Conservation (phyloP, 768 basidiomycete genomes). For the Calocera cornea region DNA sequence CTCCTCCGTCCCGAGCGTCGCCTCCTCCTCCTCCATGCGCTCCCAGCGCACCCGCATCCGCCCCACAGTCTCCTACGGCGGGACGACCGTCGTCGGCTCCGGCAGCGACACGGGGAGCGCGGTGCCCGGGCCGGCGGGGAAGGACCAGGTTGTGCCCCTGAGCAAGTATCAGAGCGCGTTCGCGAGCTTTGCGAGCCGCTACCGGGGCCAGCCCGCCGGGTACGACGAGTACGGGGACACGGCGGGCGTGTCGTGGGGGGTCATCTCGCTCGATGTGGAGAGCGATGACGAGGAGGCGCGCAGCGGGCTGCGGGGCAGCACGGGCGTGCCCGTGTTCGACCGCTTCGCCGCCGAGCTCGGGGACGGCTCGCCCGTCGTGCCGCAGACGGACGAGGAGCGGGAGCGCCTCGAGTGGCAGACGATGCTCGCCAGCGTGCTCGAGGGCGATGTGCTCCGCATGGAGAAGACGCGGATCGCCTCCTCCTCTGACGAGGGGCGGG, state of each 20-base stretch:
- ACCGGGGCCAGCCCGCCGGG: neutral
- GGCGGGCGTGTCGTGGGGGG: neutral
- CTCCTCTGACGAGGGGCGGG: slow-evolving; percentile 52
- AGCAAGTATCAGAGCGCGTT: neutral
- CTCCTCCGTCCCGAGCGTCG: neutral
- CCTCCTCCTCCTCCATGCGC: neutral
- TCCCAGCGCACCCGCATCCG: neutral
- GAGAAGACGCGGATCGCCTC: slow-evolving; percentile 88
- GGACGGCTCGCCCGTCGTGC: slow-evolving; percentile 43
- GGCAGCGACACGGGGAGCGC: neutral
- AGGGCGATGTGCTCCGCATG: slow-evolving; percentile 85
- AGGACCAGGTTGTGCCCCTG: neutral
- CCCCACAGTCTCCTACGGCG: neutral
- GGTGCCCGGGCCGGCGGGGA: neutral
- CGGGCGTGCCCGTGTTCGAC: slow-evolving; percentile 29
- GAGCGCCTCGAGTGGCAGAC: slow-evolving; percentile 92
- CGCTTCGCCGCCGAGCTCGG: slow-evolving; percentile 40
- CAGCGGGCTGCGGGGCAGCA: neutral
- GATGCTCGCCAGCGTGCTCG: slow-evolving; percentile 83
- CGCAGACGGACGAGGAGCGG: slow-evolving; percentile 57
- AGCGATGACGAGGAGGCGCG: slow-evolving; percentile 60
- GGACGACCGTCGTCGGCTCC: neutral
- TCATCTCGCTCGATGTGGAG: slow-evolving; percentile 19
- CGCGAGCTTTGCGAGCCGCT: neutral
- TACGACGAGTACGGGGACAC: neutral